A percentile compares a stretch with the other conserved stretches of the same genome.
Conservation (phyloP, 1,139 yeast genomes). For the Magnusiomyces starmeri region DNA sequence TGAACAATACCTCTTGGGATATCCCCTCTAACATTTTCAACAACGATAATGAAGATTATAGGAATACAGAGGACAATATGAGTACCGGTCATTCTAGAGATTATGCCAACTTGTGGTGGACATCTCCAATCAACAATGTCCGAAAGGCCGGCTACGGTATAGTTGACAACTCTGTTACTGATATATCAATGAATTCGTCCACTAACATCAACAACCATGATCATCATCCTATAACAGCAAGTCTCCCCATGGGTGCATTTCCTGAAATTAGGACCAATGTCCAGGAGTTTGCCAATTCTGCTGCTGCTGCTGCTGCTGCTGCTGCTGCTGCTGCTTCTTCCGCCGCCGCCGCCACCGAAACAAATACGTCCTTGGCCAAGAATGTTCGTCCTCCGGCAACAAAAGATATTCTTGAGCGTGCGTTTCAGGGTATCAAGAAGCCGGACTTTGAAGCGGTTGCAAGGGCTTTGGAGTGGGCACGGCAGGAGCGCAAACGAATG, state of each 20-base stretch:
- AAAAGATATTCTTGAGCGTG: neutral
- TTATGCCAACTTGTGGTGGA: neutral
- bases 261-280: too few relatives aligned
- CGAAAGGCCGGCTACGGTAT: neutral
- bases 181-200: too few relatives aligned
- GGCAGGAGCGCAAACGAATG: neutral
- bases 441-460: conserved; percentile 2
- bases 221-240: too few relatives aligned
- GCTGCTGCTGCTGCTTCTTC: neutral
- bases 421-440: neutral
- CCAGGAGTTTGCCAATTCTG: neutral
- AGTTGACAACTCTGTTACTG: too few relatives aligned
- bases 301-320: neutral
- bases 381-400: neutral
- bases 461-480: neutral
- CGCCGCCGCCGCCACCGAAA: conserved; percentile 1
- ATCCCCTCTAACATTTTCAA: too few relatives aligned
- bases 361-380: neutral
- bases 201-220: too few relatives aligned
- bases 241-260: too few relatives aligned
- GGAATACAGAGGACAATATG: too few relatives aligned
- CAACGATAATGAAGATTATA: too few relatives aligned
- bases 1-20: neutral
- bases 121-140: neutral
- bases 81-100: too few relatives aligned